phyloP scores from a whole-genome alignment of 345 rosid species.

The Acer yangbiense region DNA sequence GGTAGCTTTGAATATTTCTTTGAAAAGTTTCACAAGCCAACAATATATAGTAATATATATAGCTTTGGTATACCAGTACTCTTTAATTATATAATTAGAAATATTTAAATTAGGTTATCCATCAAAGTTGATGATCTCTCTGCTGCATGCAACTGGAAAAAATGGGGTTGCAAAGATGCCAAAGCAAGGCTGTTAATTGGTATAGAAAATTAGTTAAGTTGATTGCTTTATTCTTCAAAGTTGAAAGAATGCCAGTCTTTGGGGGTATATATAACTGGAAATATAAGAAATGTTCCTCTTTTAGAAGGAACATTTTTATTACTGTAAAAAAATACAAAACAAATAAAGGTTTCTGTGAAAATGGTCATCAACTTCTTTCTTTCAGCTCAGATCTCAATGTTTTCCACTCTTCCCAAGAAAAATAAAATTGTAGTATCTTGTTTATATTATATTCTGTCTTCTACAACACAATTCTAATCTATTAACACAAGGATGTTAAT shows the following conservation, averaged over 20 bases:
- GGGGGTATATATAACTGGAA: not conserved
- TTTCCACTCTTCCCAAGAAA: not conserved
- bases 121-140: not conserved
- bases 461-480: not conserved
- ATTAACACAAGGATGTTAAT: no score
- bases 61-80: no score
- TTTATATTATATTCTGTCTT: constrained; percentile 1
- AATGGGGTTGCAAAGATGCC: constrained; percentile 10
- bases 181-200: constrained; percentile 10
- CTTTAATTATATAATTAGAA: no score
- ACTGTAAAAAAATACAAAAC: not conserved
- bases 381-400: constrained; percentile 22
- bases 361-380: not conserved
- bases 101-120: not conserved
- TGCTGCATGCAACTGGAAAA: not conserved
- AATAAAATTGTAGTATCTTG: not conserved
- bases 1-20: not conserved
- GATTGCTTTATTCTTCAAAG: not conserved
- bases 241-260: not conserved
- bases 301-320: not conserved
- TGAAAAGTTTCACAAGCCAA: not conserved
- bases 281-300: not conserved
- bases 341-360: not conserved
- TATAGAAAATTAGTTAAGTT: not conserved
- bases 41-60: not conserved